These are phyloP conservation scores for Saccharum spontaneum DNA, from an alignment of 176 grass and related monocot genomes.

Conservation along the genomic window DNA sequence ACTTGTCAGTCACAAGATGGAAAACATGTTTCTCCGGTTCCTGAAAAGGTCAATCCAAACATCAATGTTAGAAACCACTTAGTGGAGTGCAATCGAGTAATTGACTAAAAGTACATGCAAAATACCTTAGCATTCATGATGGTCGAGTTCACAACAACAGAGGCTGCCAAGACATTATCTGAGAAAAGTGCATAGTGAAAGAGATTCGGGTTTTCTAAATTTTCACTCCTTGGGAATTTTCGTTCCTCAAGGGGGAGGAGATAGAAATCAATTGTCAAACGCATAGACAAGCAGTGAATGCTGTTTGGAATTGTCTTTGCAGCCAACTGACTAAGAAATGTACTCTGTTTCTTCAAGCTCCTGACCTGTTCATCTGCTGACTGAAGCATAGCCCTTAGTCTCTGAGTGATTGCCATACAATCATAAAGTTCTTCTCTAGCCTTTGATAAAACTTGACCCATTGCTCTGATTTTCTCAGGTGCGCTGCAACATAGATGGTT, in stretches of 20 bases:
- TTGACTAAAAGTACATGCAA: background rate
- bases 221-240: slow-evolving; percentile 69
- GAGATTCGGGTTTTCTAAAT: slow-evolving; percentile 84
- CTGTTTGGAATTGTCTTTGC: slow-evolving; percentile 99
- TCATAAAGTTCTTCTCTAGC: slow-evolving; percentile 88
- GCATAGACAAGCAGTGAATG: slow-evolving; percentile 97
- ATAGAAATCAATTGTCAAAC: slow-evolving; percentile 91
- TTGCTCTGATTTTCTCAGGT: slow-evolving; percentile 79
- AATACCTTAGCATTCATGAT: slow-evolving; percentile 98
- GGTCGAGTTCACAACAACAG: slow-evolving; percentile 96
- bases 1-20: slow-evolving; percentile 98
- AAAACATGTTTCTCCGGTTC: slow-evolving; percentile 98
- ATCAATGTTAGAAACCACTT: slow-evolving; percentile 1
- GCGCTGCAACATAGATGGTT: slow-evolving; percentile 52
- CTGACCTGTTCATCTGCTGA: slow-evolving; percentile 94
- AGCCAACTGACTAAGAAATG: slow-evolving; percentile 96
- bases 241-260: slow-evolving; percentile 77
- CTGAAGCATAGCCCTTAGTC: slow-evolving; percentile 90
- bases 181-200: slow-evolving; percentile 99
- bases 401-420: slow-evolving; percentile 78
- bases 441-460: slow-evolving; percentile 89
- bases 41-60: slow-evolving; percentile 42
- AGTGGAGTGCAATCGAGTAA: background rate
- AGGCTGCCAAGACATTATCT: slow-evolving; percentile 95
- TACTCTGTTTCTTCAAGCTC: slow-evolving; percentile 96